phyloP scores from a whole-genome alignment of 106 monocot species.

The Dactylorhiza incarnata region DNA sequence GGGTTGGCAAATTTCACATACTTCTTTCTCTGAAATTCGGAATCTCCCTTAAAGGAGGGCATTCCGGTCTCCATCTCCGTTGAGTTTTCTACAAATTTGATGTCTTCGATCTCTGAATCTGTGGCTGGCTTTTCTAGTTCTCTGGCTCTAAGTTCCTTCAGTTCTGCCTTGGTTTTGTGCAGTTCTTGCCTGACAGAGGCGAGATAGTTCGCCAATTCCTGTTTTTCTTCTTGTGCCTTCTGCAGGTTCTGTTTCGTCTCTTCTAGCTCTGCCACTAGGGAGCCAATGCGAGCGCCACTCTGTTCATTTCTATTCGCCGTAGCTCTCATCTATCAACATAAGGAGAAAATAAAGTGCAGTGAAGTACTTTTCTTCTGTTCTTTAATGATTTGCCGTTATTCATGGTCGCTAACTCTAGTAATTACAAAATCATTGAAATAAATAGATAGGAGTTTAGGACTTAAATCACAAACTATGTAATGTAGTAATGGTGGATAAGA shows the following conservation, averaged over 20 bases:
- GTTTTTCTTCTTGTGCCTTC: slow-evolving; percentile 41
- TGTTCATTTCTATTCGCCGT: slow-evolving; percentile 6
- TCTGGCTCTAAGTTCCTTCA: slow-evolving; percentile 26
- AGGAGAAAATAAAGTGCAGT: not conserved
- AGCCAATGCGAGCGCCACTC: not conserved
- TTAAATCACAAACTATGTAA: no score
- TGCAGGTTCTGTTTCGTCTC: slow-evolving; percentile 53
- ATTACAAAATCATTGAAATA: no score
- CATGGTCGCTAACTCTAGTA: no score
- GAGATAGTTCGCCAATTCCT: slow-evolving; percentile 35
- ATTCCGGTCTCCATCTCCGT: slow-evolving; percentile 10
- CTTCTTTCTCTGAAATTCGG: slow-evolving; percentile 32
- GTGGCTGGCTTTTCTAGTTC: slow-evolving; percentile 11
- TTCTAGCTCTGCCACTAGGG: slow-evolving; percentile 33
- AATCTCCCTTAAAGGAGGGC: not conserved
- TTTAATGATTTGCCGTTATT: no score
- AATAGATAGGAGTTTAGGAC: no score
- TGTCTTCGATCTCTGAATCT: slow-evolving; percentile 24
- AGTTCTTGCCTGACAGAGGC: slow-evolving; percentile 50
- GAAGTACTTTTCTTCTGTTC: not conserved
- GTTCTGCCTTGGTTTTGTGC: slow-evolving; percentile 46
- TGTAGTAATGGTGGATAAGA: no score
- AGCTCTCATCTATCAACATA: slow-evolving; percentile 13
- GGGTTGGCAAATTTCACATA: slow-evolving; percentile 55
- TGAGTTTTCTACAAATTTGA: slow-evolving; percentile 35